These are phyloP conservation scores for Perilla frutescens DNA, from an alignment of 257 asterid genomes.

Conservation along the genomic window DNA sequence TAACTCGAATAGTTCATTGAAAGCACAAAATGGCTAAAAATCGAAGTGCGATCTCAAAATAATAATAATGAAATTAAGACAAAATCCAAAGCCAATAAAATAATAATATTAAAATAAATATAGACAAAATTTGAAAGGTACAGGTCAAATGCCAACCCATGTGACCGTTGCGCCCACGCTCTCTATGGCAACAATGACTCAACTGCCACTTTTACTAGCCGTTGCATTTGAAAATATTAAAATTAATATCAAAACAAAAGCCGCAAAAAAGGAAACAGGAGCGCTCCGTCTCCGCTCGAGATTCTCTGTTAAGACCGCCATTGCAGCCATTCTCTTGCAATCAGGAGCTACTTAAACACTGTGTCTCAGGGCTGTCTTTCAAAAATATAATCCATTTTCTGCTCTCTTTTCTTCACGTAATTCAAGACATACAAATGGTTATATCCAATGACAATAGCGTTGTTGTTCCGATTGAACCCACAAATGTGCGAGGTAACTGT, in stretches of 20 bases:
- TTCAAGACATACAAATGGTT: conserved; percentile 41
- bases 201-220: conserved; percentile 72
- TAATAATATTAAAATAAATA: neutral
- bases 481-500: conserved; percentile 54
- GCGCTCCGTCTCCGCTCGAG: conserved; percentile 30
- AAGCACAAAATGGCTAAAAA: neutral
- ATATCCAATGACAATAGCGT: conserved; percentile 59
- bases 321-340: neutral
- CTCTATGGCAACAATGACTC: conserved; percentile 37
- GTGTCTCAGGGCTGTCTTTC: conserved; percentile 19
- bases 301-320: conserved; percentile 21
- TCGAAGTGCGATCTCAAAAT: too few species aligned
- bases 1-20: too few species aligned
- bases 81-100: conserved; percentile 26
- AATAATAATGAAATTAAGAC: neutral
- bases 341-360: conserved; percentile 21
- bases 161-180: conserved; percentile 67
- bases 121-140: conserved; percentile 52
- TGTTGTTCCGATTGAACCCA: conserved; percentile 41
- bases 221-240: conserved; percentile 59
- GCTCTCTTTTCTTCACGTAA: conserved; percentile 30
- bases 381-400: conserved; percentile 16
- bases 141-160: conserved; percentile 45
- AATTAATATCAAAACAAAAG: neutral
- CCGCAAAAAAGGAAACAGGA: conserved; percentile 26